These are phyloP conservation scores for Pythium scleroteichum DNA, from an alignment of 352 stramenopile genomes.

Conservation along the genomic window DNA sequence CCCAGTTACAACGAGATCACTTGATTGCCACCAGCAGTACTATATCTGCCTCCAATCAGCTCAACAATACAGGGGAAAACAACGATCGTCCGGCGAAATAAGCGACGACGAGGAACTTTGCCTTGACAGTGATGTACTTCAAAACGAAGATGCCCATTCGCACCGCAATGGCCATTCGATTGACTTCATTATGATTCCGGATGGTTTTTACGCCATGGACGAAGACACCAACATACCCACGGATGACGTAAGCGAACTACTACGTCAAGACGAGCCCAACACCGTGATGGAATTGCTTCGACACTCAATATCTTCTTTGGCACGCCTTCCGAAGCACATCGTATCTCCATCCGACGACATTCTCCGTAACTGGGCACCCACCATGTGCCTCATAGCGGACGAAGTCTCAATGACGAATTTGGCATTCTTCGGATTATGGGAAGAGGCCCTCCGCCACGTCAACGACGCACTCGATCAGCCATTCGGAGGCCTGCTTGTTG, in stretches of 20 bases:
- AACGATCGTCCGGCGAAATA: background rate
- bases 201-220: background rate
- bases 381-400: constrained; percentile 24
- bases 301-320: constrained; percentile 9
- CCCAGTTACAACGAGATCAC: background rate
- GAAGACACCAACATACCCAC: background rate
- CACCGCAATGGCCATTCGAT: too few species aligned
- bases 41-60: constrained; percentile 18
- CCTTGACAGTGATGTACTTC: constrained; percentile 1
- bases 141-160: too few species aligned
- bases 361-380: constrained; percentile 18
- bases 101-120: constrained; percentile 8
- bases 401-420: constrained; percentile 32
- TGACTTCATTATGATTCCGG: background rate
- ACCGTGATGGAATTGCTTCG: too few species aligned
- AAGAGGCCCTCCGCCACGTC: constrained; percentile 21
- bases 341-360: constrained; percentile 9
- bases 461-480: constrained; percentile 17
- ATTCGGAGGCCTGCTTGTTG: constrained; percentile 8
- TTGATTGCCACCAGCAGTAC: constrained; percentile 25
- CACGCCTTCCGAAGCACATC: constrained; percentile 3
- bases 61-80: constrained; percentile 3
- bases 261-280: too few species aligned
- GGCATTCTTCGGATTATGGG: constrained; percentile 29
- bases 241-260: too few species aligned